A percentile compares a stretch with the other conserved stretches of the same genome.
These are phyloP conservation scores for Xylaria sp. DNA, from an alignment of 2,329 filamentous ascomycete genomes.

Conservation along the genomic window DNA sequence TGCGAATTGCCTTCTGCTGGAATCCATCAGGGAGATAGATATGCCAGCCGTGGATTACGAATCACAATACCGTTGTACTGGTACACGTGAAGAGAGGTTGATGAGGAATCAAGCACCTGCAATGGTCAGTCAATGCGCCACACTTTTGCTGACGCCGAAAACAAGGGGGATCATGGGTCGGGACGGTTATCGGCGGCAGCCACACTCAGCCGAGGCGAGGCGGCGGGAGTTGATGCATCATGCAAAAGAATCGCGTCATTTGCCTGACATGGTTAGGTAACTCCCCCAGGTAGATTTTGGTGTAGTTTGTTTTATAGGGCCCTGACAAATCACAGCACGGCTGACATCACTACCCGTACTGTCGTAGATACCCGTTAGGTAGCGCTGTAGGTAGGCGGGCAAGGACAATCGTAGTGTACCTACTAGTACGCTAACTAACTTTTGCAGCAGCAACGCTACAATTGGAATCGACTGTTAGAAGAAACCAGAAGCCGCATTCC, in stretches of 20 bases:
- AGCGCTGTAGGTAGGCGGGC: no score
- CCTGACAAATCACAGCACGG: constrained; percentile 41
- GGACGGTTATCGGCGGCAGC: constrained; percentile 37
- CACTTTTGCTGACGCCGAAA: neutral
- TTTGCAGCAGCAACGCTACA: constrained; percentile 4
- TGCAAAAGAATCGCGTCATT: constrained; percentile 40
- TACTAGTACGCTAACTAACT: no score
- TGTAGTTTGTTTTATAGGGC: constrained; percentile 8
- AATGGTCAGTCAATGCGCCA: constrained; percentile 4
- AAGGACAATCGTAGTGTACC: neutral
- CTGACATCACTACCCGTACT: constrained; percentile 32
- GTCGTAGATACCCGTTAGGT: neutral
- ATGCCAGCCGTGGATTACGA: constrained; percentile 1
- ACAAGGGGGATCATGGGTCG: constrained; percentile 2
- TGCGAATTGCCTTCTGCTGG: neutral
- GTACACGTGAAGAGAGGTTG: constrained; percentile 1
- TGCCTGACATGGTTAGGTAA: neutral
- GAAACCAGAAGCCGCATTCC: constrained; percentile 4
- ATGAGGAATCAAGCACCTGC: constrained; percentile 31
- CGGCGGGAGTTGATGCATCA: constrained; percentile 21
- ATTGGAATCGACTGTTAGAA: neutral
- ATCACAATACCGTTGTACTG: constrained; percentile 6
- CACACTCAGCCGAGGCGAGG: constrained; percentile 26
- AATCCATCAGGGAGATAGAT: neutral
- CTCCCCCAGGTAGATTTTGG: neutral